Conservation (phyloP, 2,329 filamentous ascomycete genomes). For the Fusarium fracticaudum region DNA sequence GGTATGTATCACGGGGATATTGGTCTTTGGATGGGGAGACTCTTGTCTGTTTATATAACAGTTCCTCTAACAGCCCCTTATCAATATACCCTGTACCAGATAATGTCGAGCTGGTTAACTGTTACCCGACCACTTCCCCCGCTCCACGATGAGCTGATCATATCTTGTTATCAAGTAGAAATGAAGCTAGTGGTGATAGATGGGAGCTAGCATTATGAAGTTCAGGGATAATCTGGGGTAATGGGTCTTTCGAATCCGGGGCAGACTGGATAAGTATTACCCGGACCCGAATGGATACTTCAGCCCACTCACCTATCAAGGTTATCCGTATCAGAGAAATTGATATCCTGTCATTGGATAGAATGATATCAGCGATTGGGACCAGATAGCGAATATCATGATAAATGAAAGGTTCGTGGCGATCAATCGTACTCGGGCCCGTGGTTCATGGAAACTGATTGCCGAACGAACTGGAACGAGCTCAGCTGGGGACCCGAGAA, state of each 20-base stretch:
- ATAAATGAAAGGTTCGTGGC: not conserved
- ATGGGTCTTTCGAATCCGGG: not conserved
- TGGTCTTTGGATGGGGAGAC: not conserved
- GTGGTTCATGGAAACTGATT: not conserved
- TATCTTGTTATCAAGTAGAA: not conserved
- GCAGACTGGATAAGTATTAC: not conserved
- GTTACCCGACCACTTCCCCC: not conserved
- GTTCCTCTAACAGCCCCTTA: not conserved
- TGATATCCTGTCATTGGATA: not conserved
- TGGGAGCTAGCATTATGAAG: not conserved
- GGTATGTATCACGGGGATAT: rapidly evolving
- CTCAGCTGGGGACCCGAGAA: not conserved
- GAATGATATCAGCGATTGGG: not conserved
- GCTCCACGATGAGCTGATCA: not conserved
- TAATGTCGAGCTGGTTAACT: not conserved
- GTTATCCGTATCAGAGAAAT: not conserved
- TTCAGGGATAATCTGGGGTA: not conserved
- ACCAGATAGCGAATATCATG: not conserved
- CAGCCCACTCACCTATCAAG: not conserved
- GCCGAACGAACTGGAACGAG: not conserved
- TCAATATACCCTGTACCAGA: not conserved
- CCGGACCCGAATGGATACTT: not conserved
- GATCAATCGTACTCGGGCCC: not conserved
- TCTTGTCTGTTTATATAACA: not conserved
- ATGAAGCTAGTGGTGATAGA: not conserved